phyloP scores from a whole-genome alignment of 2,329 filamentous ascomycete species.

The Botrytis galanthina region DNA sequence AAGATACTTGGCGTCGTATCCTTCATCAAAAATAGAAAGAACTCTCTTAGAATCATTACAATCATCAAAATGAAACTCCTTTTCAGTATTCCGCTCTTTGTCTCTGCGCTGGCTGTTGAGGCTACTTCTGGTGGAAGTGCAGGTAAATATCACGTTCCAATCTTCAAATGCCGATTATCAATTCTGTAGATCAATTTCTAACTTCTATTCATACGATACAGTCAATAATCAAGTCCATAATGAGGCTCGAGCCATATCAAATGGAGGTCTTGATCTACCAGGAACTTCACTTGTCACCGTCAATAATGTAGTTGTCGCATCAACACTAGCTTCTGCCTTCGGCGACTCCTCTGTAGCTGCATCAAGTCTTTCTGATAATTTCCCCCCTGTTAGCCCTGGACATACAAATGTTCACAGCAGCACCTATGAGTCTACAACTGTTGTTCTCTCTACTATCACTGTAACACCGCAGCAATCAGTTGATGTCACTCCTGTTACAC shows the following conservation, averaged over 20 bases:
- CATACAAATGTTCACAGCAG: neutral
- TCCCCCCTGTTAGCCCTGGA: neutral
- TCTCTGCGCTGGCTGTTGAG: neutral
- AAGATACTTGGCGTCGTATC: neutral
- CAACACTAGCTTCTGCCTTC: neutral
- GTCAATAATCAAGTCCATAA: neutral
- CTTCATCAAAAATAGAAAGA: neutral
- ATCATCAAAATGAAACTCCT: slow-evolving; percentile 15
- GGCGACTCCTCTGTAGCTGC: neutral
- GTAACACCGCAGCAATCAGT: neutral
- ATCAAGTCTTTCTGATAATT: neutral
- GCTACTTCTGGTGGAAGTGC: neutral
- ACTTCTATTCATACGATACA: neutral
- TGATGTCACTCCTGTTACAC: neutral
- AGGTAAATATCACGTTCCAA: neutral
- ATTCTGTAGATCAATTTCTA: neutral
- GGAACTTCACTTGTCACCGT: neutral
- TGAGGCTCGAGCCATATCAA: neutral
- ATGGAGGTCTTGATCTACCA: neutral
- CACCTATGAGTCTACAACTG: neutral
- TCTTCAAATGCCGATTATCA: neutral
- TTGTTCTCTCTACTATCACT: neutral
- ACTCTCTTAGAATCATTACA: neutral
- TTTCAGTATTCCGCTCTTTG: neutral
- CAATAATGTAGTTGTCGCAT: slow-evolving; percentile 17